Percentiles rank a stretch among this genome's conserved stretches.
phyloP scores from a whole-genome alignment of 2,329 filamentous ascomycete species.

The Microcera coccophila region DNA sequence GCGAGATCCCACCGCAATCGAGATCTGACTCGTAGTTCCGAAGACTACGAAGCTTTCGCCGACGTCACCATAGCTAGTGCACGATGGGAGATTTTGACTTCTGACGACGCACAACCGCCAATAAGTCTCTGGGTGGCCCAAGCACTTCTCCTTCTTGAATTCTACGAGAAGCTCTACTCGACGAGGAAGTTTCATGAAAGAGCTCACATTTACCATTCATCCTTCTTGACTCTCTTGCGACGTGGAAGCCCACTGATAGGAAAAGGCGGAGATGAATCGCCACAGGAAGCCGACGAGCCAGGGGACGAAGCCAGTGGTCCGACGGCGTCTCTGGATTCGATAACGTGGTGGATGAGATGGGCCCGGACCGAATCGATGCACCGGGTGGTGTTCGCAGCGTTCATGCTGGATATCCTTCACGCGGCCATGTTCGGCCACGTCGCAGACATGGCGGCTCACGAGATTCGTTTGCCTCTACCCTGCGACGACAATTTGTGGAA shows the following conservation, averaged over 20 bases:
- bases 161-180: slow-evolving; percentile 90
- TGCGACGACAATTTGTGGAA: slow-evolving; percentile 87
- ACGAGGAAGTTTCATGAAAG: slow-evolving; percentile 79
- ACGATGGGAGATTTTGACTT: slow-evolving; percentile 79
- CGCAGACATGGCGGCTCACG: slow-evolving; percentile 85
- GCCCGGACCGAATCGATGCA: slow-evolving; percentile 84
- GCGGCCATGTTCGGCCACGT: slow-evolving; percentile 90
- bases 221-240: slow-evolving; percentile 78
- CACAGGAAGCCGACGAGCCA: slow-evolving; percentile 49
- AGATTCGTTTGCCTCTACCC: slow-evolving; percentile 79
- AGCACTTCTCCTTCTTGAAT: slow-evolving; percentile 74
- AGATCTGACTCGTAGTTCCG: slow-evolving; percentile 50
- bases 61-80: slow-evolving; percentile 66
- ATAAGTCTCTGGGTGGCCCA: slow-evolving; percentile 88
- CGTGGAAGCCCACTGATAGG: slow-evolving; percentile 83
- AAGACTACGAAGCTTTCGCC: slow-evolving; percentile 46
- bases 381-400: slow-evolving; percentile 81
- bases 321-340: slow-evolving; percentile 36
- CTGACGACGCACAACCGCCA: slow-evolving; percentile 76
- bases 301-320: slow-evolving; percentile 37
- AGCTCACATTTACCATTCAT: slow-evolving; percentile 85
- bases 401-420: slow-evolving; percentile 84
- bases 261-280: slow-evolving; percentile 72
- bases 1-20: slow-evolving; percentile 70
- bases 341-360: slow-evolving; percentile 77